Base-by-base conservation (phyloP, 2,329 filamentous ascomycete species). In the Fusarium tupiense region DNA sequence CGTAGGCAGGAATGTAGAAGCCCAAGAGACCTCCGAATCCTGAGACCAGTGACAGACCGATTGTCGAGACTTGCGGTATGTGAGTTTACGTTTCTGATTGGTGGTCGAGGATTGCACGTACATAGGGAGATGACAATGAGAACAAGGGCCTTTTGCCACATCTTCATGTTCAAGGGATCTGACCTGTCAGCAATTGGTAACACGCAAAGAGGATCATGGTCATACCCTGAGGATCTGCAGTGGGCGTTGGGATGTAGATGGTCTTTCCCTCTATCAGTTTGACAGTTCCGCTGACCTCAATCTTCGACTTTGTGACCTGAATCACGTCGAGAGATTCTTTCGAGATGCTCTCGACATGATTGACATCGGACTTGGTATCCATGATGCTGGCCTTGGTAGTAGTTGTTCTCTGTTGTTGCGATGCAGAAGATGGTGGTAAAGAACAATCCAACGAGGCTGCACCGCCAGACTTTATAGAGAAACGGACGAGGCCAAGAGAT, bases 161-260 rank as follows among this genome's bases (percentile, higher is more conserved):
- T 76, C 53, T 61, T 72, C 74, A 76, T 75, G 58, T 76, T 76
- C 54, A 76, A 56, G 4, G 74, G 74, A 61, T 76, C 74, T 76
- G 12, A 16, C 12, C n/a, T 7, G 46, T 68, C 54, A 68, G 65
- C 35, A 68, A 41, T 43, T 24, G 31, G 22, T 37, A 37, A 37
- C 35, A 37, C 6, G 20, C 29, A 5, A 43, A n/a, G 7, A n/a
- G 13, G 20, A 10, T 6, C 6, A 22, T 10, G 9, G 5, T 54
- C 54, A 47, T 31, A 68, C 65, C 65, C 20, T n/a, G 29, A 9
- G 66, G 74, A 43, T 76, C 74, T n/a, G 74, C 74, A 4, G 74
- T 76, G 1, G 74, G 74, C 3, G 71, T 76, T 1, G 74, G 74
- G 26, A 76, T 76, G 50, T 67, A 76, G 11, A 76, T 62, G 7